Evolutionary conservation across 176 grass and related monocot species (phyloP), one percentile per base, ranked within the genome.

Genomic region (Musa itinerans): DNA sequence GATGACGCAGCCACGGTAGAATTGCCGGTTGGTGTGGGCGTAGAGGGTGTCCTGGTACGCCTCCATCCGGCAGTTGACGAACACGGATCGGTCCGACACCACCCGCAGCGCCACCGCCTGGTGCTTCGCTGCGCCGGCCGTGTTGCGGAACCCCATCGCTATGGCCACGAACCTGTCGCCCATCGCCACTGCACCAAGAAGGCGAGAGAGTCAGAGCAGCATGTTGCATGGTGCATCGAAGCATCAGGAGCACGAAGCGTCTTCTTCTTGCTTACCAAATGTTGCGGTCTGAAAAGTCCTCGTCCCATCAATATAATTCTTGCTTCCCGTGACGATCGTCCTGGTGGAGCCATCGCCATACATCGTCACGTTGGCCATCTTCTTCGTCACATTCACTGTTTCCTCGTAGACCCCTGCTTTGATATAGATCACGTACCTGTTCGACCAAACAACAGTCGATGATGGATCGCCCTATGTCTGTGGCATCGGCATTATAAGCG

Each of bases 21-120:
- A 98, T 80, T 98, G 90, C 0, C 86, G 90, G 75, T 98, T 86
- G 13, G 84, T 86, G 71, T 97, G 94, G 27, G 90, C 84, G 81
- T 89, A 91, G 49, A 98, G 84, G 34, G 88, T 98, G 86, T 91
- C 88, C 79, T 98, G 90, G 88, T 94, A 83, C 25, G 86, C 95
- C 72, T 91, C 95, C 82, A 98, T 84, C 54, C 82, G 74, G 82
- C 94, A 93, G 80, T 90, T 86, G 52, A 91, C 78, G 87, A 98
- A 93, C 82, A 93, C 80, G 68, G 72, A 56, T 73, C 77, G 64
- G 81, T 98, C 95, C 9, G 76, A 73, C 72, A 83, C 85, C 8
- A 98, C 94, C 9, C 86, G 90, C 74, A 93, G 82, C 73, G 94
- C 90, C 80, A 91, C 72, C 11, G 94, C 94, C 63, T 93, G 88